Evolutionary conservation across 352 stramenopile species (phyloP).

Genomic region (Globisporangium nagaii): DNA sequence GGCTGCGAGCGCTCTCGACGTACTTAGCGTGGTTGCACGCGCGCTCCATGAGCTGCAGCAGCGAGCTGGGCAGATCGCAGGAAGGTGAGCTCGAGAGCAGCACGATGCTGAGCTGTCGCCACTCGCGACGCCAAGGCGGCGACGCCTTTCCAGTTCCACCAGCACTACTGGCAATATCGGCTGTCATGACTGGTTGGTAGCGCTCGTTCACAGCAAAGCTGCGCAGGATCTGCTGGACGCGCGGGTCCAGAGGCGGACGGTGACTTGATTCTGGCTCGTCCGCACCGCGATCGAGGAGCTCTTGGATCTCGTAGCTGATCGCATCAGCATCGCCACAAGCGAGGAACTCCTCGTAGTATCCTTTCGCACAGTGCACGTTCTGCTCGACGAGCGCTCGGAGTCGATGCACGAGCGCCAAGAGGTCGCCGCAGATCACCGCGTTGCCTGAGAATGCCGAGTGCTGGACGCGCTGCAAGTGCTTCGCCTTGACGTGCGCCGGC

Average conservation of each 20-base stretch:
- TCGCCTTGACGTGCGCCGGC: slow-evolving; percentile 38
- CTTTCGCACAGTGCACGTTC: slow-evolving; percentile 16
- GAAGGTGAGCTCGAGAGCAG: slow-evolving; percentile 6
- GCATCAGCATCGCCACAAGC: slow-evolving; percentile 36
- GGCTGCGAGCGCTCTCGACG: slow-evolving; percentile 15
- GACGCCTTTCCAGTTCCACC: slow-evolving; percentile 1
- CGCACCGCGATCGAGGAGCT: not conserved
- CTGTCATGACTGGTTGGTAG: slow-evolving; percentile 16
- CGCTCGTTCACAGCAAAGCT: slow-evolving; percentile 31
- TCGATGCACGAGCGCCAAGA: slow-evolving; percentile 19
- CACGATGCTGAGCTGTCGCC: slow-evolving; percentile 47
- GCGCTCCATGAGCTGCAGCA: slow-evolving; percentile 33
- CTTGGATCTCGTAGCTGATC: slow-evolving; percentile 34
- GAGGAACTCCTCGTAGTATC: slow-evolving; percentile 42
- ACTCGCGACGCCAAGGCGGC: slow-evolving; percentile 49
- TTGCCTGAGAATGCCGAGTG: slow-evolving; percentile 15
- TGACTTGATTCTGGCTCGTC: slow-evolving; percentile 1
- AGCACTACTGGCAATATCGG: not conserved
- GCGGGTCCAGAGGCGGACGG: not conserved
- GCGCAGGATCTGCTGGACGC: slow-evolving; percentile 30
- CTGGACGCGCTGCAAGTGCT: slow-evolving; percentile 35
- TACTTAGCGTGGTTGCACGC: slow-evolving; percentile 42
- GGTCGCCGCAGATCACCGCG: slow-evolving; percentile 13
- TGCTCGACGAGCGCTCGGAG: slow-evolving; percentile 19
- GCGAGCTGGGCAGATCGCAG: slow-evolving; percentile 7